These are phyloP conservation scores for Petunia secreta DNA, from an alignment of 257 asterid species.

Conservation along the genomic window DNA sequence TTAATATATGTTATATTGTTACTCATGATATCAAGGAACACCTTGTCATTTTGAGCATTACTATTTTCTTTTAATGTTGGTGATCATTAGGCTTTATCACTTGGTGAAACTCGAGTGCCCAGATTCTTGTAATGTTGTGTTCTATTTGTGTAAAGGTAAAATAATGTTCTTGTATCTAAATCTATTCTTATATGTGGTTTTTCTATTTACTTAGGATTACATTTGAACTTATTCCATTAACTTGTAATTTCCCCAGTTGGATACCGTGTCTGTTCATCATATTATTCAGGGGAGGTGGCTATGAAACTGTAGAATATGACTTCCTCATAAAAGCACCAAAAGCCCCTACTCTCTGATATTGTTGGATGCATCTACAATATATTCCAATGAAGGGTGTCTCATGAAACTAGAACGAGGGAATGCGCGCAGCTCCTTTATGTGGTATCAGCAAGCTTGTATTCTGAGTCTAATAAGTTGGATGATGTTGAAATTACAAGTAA, in stretches of 20 bases:
- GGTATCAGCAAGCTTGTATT: constrained; percentile 38
- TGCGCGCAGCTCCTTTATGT: constrained; percentile 33
- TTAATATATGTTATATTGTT: constrained; percentile 30
- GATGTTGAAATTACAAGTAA: constrained; percentile 38
- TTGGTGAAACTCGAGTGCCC: constrained; percentile 41
- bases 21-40: constrained; percentile 34
- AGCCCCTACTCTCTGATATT: constrained; percentile 39
- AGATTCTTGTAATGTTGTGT: constrained; percentile 40
- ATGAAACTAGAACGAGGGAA: constrained; percentile 34
- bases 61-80: constrained; percentile 19
- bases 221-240: background rate
- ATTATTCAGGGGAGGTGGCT: constrained; percentile 1
- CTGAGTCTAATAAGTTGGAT: constrained; percentile 38
- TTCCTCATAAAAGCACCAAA: constrained; percentile 32
- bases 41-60: constrained; percentile 34
- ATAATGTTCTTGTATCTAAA: constrained; percentile 28
- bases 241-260: background rate
- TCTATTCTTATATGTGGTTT: constrained; percentile 23
- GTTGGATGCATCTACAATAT: constrained; percentile 44
- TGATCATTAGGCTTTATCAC: constrained; percentile 36
- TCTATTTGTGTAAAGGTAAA: constrained; percentile 32
- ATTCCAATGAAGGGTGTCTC: constrained; percentile 35
- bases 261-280: background rate
- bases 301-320: constrained; percentile 28
- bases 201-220: background rate